Base-by-base conservation (phyloP, 306 rosid species). In the Dalbergia cochinchinensis region DNA sequence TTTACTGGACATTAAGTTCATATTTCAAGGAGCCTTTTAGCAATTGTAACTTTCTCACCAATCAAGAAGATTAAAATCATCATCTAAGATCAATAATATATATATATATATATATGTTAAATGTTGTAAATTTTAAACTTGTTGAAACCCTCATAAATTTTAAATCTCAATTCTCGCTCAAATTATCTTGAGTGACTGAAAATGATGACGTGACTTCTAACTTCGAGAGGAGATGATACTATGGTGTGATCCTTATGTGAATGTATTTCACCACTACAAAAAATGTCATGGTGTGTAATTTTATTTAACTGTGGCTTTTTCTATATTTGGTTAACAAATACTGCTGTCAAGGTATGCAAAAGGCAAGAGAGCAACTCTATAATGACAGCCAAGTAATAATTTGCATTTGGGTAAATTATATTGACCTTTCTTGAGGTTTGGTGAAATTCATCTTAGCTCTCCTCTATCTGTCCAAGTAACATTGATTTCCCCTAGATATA, bases 311-410 rank as follows among this genome's bases (percentile, higher is more conserved):
- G 22, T 78, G 53, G 35, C 41, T 39, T 75, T 58, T 37, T 60
- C 57, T 73, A 35, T 64, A 26, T 26, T 65, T 31, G 78, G 59
- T 51, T n/a, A n/a, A n/a, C 18, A 59, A 65, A 15, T 7, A 59
- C 1, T 22, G 91, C 94, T 91, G 99, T 85, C 96, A 48, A 95
- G 98, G 88, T 95, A 91, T 76, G 85, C 92, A 39, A 95, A 92
- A 82, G 99, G 99, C 82, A 95, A 92, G 92, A 84, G 90, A 81
- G 94, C 98, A 76, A 95, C 99, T 63, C 89, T 95, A n/a, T n/a
- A 76, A 98, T 94, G 88, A 88, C 18, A 11, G 41, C 33, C 68
- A 68, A 50, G 82, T 53, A 69, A 37, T 26, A 58, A 41, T 50
- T 64, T 53, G 60, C 20, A 59, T 62, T 73, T 41, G 26, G 26